Conservation (phyloP, 805 yeast genomes). For the Saccharomycopsis javanensis region DNA sequence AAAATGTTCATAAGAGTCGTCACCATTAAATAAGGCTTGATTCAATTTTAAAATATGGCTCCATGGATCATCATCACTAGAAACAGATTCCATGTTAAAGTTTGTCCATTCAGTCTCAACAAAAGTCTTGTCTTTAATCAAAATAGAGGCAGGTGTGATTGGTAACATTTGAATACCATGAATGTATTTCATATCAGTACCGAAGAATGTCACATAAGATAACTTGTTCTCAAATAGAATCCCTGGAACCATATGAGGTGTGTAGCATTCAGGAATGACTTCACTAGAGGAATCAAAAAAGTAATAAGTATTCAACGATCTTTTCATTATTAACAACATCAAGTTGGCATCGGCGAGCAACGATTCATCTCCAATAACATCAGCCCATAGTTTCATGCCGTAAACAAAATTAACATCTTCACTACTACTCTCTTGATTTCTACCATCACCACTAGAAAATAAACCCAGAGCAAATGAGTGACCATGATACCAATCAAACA, state of each 20-base stretch:
- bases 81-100: slow-evolving; percentile 25
- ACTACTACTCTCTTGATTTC: slow-evolving; percentile 61
- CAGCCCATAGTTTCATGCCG: slow-evolving; percentile 62
- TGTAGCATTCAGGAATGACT: slow-evolving; percentile 40
- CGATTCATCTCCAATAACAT: slow-evolving; percentile 42
- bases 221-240: slow-evolving; percentile 62
- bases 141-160: slow-evolving; percentile 54
- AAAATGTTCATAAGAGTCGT: slow-evolving; percentile 34
- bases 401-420: slow-evolving; percentile 64
- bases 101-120: slow-evolving; percentile 53
- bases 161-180: slow-evolving; percentile 80
- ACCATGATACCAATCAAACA: slow-evolving; percentile 64
- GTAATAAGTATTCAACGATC: slow-evolving; percentile 48
- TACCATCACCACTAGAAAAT: slow-evolving; percentile 52
- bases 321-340: slow-evolving; percentile 44
- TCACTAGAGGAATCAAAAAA: slow-evolving; percentile 48
- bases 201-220: slow-evolving; percentile 66
- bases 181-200: slow-evolving; percentile 47
- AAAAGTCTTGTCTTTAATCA: slow-evolving; percentile 42
- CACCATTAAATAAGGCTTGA: slow-evolving; percentile 37
- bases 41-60: slow-evolving; percentile 30
- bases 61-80: slow-evolving; percentile 9
- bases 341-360: slow-evolving; percentile 47
- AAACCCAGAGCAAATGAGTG: slow-evolving; percentile 71
- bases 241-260: slow-evolving; percentile 55